Percentiles rank a stretch among this genome's conserved stretches.
Conservation (phyloP, 2,329 filamentous ascomycete genomes). For the Emmonsia crescens region DNA sequence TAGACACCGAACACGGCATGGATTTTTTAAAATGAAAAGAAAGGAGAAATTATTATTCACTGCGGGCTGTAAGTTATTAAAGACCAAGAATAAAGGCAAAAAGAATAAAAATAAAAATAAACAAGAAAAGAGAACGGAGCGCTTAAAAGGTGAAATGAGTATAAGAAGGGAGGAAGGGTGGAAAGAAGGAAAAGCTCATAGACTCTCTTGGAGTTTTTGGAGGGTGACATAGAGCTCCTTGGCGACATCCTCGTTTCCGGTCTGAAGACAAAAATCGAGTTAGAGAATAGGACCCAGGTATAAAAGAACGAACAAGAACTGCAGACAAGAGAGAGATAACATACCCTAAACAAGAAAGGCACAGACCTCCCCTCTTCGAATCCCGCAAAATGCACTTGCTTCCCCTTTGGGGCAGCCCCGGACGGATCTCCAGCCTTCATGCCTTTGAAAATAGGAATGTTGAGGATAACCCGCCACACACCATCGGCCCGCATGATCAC, state of each 20-base stretch:
- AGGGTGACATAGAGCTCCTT: slow-evolving; percentile 39
- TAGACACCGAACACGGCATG: not conserved
- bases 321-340: slow-evolving; percentile 22
- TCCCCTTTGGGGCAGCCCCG: slow-evolving; percentile 56
- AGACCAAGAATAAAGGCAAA: not conserved
- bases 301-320: slow-evolving; percentile 36
- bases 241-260: slow-evolving; percentile 35
- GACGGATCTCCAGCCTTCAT: slow-evolving; percentile 62
- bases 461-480: slow-evolving; percentile 75
- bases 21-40: not conserved
- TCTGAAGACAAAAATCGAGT: slow-evolving; percentile 17
- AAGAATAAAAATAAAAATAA: not conserved
- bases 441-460: slow-evolving; percentile 66
- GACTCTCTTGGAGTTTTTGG: slow-evolving; percentile 27
- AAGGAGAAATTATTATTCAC: not conserved
- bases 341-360: slow-evolving; percentile 48
- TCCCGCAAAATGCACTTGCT: slow-evolving; percentile 55
- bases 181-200: slow-evolving; percentile 18
- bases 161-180: not conserved
- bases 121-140: not conserved
- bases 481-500: slow-evolving; percentile 88
- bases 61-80: too few relatives aligned
- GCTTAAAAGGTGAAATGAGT: not conserved
- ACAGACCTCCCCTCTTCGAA: slow-evolving; percentile 44
- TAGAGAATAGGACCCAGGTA: slow-evolving; percentile 2